Evolutionary conservation across 176 grass and related monocot species (phyloP).

Genomic region (Musa acuminata): DNA sequence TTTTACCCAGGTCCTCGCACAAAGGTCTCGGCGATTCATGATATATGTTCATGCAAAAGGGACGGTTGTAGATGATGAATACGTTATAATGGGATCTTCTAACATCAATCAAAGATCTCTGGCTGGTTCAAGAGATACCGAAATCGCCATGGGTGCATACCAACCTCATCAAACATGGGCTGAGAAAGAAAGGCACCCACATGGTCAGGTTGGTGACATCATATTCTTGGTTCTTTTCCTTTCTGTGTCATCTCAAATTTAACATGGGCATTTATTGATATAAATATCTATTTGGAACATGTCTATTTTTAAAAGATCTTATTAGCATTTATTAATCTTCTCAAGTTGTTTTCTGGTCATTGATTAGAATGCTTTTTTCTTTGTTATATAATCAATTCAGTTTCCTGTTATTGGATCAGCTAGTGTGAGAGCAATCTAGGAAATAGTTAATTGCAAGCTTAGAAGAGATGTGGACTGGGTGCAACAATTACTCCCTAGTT

Average conservation of each 20-base stretch:
- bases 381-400: too few relatives aligned
- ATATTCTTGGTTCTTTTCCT: neutral
- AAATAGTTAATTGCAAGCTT: too few relatives aligned
- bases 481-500: too few relatives aligned
- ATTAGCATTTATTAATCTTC: neutral
- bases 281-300: neutral
- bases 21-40: constrained; percentile 79
- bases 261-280: neutral
- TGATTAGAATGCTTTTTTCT: too few relatives aligned
- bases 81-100: constrained; percentile 80
- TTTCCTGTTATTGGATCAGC: too few relatives aligned
- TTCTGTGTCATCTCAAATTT: neutral
- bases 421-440: too few relatives aligned
- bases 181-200: constrained; percentile 50
- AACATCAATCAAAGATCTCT: constrained; percentile 97
- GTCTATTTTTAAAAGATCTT: neutral
- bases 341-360: too few relatives aligned
- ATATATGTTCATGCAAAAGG: constrained; percentile 97
- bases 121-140: constrained; percentile 80
- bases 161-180: constrained; percentile 78
- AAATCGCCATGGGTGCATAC: constrained; percentile 98
- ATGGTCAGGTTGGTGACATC: constrained; percentile 49
- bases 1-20: constrained; percentile 33
- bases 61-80: constrained; percentile 92
- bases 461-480: too few relatives aligned